Evolutionary conservation across 306 rosid species (phyloP).

Genomic region (Lupinus albus): DNA sequence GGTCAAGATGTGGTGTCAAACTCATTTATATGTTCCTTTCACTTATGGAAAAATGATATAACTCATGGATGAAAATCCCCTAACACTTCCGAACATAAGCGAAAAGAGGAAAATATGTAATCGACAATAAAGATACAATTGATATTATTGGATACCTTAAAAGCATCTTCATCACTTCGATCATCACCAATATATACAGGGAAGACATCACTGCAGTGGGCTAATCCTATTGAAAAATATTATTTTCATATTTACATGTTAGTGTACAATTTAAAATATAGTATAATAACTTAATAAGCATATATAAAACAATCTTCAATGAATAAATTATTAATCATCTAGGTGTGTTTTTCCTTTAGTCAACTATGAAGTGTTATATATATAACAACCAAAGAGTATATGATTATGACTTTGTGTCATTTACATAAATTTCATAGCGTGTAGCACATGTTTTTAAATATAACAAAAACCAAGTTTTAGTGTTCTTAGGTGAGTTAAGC

Average conservation of each 20-base stretch:
- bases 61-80: too few species aligned
- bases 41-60: too few species aligned
- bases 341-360: constrained; percentile 1
- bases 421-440: constrained; percentile 21
- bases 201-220: constrained; percentile 70
- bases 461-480: too few species aligned
- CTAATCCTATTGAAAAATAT: constrained; percentile 58
- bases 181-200: constrained; percentile 93
- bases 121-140: background rate
- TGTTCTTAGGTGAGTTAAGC: too few species aligned
- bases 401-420: background rate
- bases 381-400: background rate
- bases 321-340: constrained; percentile 1
- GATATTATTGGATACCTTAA: constrained; percentile 65
- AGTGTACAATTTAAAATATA: background rate
- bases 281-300: too few species aligned
- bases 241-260: background rate
- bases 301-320: background rate
- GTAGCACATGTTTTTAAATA: constrained; percentile 30
- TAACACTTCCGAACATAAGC: too few species aligned
- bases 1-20: too few species aligned
- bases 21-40: too few species aligned
- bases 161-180: constrained; percentile 88
- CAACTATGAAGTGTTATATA: constrained; percentile 1
- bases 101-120: too few species aligned